Evolutionary conservation across 2,329 filamentous ascomycete species (phyloP), one percentile per base, ranked within the genome.

Genomic region (Colletotrichum camelliae): DNA sequence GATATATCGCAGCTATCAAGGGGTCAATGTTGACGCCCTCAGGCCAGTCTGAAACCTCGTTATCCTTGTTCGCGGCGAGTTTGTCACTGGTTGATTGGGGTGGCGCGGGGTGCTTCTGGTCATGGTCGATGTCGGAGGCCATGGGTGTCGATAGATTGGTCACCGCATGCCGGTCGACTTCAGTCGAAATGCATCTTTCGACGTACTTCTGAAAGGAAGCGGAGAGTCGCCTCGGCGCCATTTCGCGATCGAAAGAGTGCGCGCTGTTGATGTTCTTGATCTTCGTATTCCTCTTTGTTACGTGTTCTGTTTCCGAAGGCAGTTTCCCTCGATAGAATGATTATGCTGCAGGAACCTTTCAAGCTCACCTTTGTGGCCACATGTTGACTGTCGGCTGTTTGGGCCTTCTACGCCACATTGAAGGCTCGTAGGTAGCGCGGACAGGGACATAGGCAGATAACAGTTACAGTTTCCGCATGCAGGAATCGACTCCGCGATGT

Each of bases 401-500:
- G n/a, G 10, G 10, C 21, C n/a, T 52, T 21, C n/a, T 16, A 52
- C n/a, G n/a, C 43, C 10, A 52, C 12, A 52, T 52, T 21, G 4
- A 6, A 21, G n/a, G n/a, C 4, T 21, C 21, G n/a, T 52, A 21
- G 5, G 0, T 21, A 52, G n/a, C n/a, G 0, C 10, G 18, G 10
- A 21, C 7, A 52, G 21, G n/a, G n/a, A 21, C 10, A 52, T 10
- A 52, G 43, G 21, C n/a, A n/a, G 10, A 21, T 9, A 18, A 9
- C 2, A 5, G 2, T 48, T 1, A 48, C 43, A 10, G 2, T 43
- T 9, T n/a, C 0, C 1, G 18, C 18, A 3, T 3, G 9, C 18
- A n/a, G 39, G n/a, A n/a, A 18, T 9, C 18, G 5, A 48, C 39
- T 21, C 29, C 29, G 29, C 29, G 29, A 2, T n/a, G n/a, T n/a